Base-by-base conservation (phyloP, 345 rosid species). In the Citrus unshiu region DNA sequence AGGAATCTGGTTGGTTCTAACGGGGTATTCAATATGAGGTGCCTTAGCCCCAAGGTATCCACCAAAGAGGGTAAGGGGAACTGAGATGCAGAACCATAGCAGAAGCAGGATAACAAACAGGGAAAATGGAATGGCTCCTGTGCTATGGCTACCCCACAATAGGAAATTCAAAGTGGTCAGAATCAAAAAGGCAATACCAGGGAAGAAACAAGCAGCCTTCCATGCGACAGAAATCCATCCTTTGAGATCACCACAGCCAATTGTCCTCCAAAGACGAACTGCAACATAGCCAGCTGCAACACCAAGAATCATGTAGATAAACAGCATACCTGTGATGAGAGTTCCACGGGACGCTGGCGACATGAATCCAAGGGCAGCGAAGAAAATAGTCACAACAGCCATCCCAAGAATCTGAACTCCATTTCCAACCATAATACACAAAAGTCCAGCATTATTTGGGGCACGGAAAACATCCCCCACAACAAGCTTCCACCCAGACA, bases 281-380 rank as follows among this genome's bases (percentile, higher is more conserved):
- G 93, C 88, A 19, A 88, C 93, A 81, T 90, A 91, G 22, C 95
- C 95, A 75, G 92, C 92, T 51, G 91, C 91, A 75, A 89, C 82
- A 37, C 95, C 95, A 21, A 91, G 92, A 40, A 91, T 79, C 91
- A 91, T 80, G 89, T 87, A 91, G 88, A 91, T 87, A 80, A 91
- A 74, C 43, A 91, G 89, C 95, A 91, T 91, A 68, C 95, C 95
- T 66, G 91, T 90, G 19, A 91, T 73, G 65, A 91, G 93, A 13
- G 90, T 84, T 70, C 95, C 95, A 46, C 95, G 93, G 29, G 93
- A 91, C 73, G 95, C 95, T 1, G 95, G 95, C 6, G 95, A 91
- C 95, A 91, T 91, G 74, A 91, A 91, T 74, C 95, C 95, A 72
- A 91, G 93, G 61, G 95, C 91, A 81, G 95, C 91, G 76, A 91